These are phyloP conservation scores for Isatis tinctoria DNA, from an alignment of 345 rosid genomes.

Conservation along the genomic window DNA sequence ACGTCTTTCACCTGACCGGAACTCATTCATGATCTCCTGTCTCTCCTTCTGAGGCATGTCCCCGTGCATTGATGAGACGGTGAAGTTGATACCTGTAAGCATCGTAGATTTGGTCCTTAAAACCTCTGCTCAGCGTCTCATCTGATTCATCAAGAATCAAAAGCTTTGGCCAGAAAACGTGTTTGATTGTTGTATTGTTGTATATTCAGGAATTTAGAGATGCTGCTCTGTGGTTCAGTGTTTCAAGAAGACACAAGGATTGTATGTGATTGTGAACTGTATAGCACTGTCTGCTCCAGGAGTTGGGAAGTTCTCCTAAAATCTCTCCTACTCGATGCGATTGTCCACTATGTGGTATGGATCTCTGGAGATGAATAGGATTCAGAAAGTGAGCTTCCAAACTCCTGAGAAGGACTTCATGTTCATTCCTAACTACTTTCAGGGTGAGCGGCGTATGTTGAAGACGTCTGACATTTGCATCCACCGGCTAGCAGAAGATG, in stretches of 20 bases:
- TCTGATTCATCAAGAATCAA: constrained; percentile 66
- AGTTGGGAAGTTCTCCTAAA: not conserved
- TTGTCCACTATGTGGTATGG: not conserved
- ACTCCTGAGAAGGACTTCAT: not conserved
- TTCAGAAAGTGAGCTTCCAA: not conserved
- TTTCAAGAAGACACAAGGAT: constrained; percentile 5
- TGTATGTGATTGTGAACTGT: constrained; percentile 14
- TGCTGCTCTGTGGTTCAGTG: constrained; percentile 27
- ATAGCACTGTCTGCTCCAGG: not conserved
- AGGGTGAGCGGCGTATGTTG: not conserved
- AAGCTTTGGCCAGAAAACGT: too few species aligned
- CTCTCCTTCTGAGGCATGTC: not conserved
- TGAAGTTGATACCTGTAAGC: constrained; percentile 56
- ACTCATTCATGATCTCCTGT: constrained; percentile 48
- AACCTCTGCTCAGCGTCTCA: constrained; percentile 93
- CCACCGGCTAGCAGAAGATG: not conserved
- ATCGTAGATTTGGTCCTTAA: constrained; percentile 86
- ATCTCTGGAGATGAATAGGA: not conserved
- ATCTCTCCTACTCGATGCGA: not conserved
- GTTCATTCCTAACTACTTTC: not conserved
- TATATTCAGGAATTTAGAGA: not conserved
- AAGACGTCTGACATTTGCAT: not conserved
- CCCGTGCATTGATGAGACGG: constrained; percentile 42
- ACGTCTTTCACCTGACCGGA: constrained; percentile 61
- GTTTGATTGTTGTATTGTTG: too few species aligned